These are phyloP conservation scores for Fusarium torulosum DNA, from an alignment of 2,329 filamentous ascomycete species.

Conservation along the genomic window DNA sequence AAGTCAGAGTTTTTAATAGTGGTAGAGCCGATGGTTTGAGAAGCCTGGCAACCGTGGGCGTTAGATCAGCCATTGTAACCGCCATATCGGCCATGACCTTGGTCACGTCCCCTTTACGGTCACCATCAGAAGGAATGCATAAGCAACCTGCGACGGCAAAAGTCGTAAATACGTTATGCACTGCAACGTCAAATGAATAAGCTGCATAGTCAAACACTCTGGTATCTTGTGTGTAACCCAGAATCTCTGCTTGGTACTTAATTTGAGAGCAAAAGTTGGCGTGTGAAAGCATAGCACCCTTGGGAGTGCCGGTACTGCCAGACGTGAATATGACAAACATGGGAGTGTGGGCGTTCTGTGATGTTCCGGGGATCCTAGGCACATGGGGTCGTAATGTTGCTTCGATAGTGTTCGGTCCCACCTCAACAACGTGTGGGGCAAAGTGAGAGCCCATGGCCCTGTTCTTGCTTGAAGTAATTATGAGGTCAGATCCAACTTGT, in stretches of 20 bases:
- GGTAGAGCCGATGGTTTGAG: background rate
- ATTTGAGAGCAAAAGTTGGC: background rate
- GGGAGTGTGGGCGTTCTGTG: background rate
- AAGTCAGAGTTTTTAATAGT: background rate
- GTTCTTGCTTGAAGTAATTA: background rate
- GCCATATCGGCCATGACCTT: background rate
- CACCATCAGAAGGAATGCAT: background rate
- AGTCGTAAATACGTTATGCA: background rate
- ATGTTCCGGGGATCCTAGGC: background rate
- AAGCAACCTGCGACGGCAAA: slow-evolving; percentile 1
- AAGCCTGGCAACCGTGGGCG: background rate
- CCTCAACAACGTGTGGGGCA: background rate
- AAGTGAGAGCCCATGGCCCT: background rate
- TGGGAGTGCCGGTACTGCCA: slow-evolving; percentile 45
- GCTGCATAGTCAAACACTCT: slow-evolving; percentile 4
- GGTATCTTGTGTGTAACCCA: background rate
- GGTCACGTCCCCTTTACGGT: background rate
- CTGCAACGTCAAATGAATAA: background rate
- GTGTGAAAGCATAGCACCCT: slow-evolving; percentile 39
- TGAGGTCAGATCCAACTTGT: background rate
- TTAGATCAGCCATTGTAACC: background rate
- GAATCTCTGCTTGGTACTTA: background rate
- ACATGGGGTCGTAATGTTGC: no score
- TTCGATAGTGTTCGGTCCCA: background rate
- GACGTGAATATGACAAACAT: slow-evolving; percentile 45